These are phyloP conservation scores for Chloropicon primus DNA, from an alignment of 139 green algal species.

Conservation along the genomic window DNA sequence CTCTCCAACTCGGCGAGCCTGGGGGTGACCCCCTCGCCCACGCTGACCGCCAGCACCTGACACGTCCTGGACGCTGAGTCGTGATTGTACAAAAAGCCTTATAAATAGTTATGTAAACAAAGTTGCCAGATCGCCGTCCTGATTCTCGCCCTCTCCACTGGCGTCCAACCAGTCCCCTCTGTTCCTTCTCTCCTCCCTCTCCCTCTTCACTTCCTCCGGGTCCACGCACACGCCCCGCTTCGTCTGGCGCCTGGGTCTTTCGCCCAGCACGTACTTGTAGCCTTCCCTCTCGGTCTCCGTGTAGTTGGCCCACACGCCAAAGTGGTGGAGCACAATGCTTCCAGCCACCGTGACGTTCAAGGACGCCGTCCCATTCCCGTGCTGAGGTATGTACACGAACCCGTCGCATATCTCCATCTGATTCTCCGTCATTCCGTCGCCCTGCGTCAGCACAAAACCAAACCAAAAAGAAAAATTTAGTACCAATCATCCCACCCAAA, in stretches of 20 bases:
- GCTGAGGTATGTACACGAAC: conserved; percentile 86
- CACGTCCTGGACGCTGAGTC: too few relatives aligned
- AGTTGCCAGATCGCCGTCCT: not conserved
- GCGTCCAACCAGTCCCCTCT: not conserved
- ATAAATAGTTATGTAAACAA: too few relatives aligned
- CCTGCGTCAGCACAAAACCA: conserved; percentile 31
- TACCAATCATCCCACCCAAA: not conserved
- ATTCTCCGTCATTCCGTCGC: conserved; percentile 55
- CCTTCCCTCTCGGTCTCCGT: conserved; percentile 48
- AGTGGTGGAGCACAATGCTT: conserved; percentile 89
- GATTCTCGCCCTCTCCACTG: not conserved
- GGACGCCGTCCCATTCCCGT: conserved; percentile 73
- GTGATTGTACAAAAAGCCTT: too few relatives aligned
- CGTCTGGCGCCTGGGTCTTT: conserved; percentile 23
- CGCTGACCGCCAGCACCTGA: not conserved
- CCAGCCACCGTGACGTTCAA: conserved; percentile 89
- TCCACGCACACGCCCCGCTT: not conserved
- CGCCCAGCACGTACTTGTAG: conserved; percentile 57
- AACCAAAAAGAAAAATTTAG: not conserved
- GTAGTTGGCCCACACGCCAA: conserved; percentile 29
- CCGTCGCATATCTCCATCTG: conserved; percentile 73
- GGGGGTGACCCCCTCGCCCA: not conserved
- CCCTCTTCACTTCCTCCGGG: not conserved
- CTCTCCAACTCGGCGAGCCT: not conserved
- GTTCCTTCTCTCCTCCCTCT: not conserved